Evolutionary conservation across 73 alveolate species (phyloP).

Genomic region (Paraurostyla sp.): DNA sequence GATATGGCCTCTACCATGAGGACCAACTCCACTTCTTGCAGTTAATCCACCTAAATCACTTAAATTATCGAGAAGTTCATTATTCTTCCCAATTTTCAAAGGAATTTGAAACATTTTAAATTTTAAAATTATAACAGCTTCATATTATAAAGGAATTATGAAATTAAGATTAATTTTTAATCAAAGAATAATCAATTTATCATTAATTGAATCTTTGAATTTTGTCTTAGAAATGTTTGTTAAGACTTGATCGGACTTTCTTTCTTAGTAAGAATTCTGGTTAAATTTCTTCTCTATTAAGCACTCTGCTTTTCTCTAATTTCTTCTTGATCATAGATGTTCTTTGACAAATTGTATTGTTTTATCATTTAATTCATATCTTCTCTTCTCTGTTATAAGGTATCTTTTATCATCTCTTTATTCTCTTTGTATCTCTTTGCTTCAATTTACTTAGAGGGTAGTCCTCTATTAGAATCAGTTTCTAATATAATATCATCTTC

Average conservation of each 20-base stretch:
- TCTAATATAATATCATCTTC: no score
- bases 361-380: neutral
- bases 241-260: no score
- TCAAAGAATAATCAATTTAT: neutral
- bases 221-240: no score
- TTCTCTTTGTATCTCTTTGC: neutral
- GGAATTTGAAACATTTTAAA: conserved; percentile 39
- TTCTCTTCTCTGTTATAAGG: neutral
- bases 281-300: conserved; percentile 7
- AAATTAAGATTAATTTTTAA: neutral
- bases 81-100: conserved; percentile 25
- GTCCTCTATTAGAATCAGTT: neutral
- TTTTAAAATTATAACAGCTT: no score
- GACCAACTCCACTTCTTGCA: neutral
- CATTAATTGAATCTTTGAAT: neutral
- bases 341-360: conserved; percentile 2
- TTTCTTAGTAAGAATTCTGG: conserved; percentile 4
- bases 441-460: neutral
- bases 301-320: conserved; percentile 44
- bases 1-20: neutral
- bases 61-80: conserved; percentile 17
- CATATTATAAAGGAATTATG: no score
- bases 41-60: conserved; percentile 36
- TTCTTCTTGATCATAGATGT: conserved; percentile 6
- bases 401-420: conserved; percentile 3